phyloP scores from a whole-genome alignment of 768 basidiomycete species.

The Naganishia onofrii region DNA sequence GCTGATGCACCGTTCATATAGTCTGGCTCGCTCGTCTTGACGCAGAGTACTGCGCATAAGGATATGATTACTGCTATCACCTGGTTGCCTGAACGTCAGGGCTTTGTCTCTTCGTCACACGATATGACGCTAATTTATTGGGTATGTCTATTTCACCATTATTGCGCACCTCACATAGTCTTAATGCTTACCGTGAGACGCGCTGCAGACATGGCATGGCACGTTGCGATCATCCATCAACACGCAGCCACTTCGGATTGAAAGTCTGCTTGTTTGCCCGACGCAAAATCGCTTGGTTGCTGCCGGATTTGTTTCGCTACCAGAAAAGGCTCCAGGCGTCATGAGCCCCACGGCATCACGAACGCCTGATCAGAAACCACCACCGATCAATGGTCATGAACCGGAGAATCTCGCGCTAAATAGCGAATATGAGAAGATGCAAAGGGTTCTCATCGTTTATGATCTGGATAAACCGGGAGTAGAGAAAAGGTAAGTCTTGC shows the following conservation, averaged over 20 bases:
- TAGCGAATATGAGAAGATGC: slow-evolving; percentile 42
- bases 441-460: slow-evolving; percentile 68
- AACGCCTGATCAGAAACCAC: slow-evolving; percentile 43
- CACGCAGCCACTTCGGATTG: slow-evolving; percentile 70
- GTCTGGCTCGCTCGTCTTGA: slow-evolving; percentile 20
- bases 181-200: neutral
- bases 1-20: neutral
- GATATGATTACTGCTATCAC: slow-evolving; percentile 81
- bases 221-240: slow-evolving; percentile 69
- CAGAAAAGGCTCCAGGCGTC: slow-evolving; percentile 31
- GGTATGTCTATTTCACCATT: slow-evolving; percentile 80
- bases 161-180: slow-evolving; percentile 53
- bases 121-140: slow-evolving; percentile 21
- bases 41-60: slow-evolving; percentile 56
- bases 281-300: slow-evolving; percentile 79
- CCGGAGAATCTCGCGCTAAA: slow-evolving; percentile 43
- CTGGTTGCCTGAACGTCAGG: slow-evolving; percentile 84
- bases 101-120: slow-evolving; percentile 61
- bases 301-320: slow-evolving; percentile 58
- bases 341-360: slow-evolving; percentile 43
- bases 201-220: slow-evolving; percentile 68
- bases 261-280: slow-evolving; percentile 81
- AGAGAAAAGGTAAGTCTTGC: slow-evolving; percentile 11
- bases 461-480: slow-evolving; percentile 55
- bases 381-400: slow-evolving; percentile 72